Percentiles rank a stretch among this genome's conserved stretches.
These are phyloP conservation scores for Candida parachauliodes DNA, from an alignment of 805 yeast genomes.

Conservation along the genomic window DNA sequence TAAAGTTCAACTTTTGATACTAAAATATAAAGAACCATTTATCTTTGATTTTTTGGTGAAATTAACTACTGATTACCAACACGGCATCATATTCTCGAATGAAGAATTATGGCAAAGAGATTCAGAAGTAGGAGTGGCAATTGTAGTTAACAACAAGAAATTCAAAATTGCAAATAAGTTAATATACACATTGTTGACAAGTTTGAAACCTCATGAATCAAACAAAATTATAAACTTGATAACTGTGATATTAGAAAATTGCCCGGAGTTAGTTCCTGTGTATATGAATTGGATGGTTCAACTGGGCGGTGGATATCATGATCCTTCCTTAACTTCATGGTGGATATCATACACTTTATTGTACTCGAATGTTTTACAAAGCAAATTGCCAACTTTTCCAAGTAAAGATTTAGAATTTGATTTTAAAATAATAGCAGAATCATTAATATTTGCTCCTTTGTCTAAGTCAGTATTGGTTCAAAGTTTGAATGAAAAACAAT, in stretches of 20 bases:
- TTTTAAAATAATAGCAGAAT: constrained; percentile 43
- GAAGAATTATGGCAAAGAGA: constrained; percentile 47
- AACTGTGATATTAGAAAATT: constrained; percentile 43
- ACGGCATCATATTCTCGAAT: constrained; percentile 45
- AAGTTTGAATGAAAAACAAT: constrained; percentile 42
- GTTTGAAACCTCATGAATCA: constrained; percentile 81
- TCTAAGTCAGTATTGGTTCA: constrained; percentile 55
- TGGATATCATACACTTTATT: constrained; percentile 76
- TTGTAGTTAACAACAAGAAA: constrained; percentile 45
- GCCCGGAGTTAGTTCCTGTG: constrained; percentile 73
- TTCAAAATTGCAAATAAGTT: constrained; percentile 68
- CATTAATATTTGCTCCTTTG: constrained; percentile 62
- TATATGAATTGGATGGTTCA: constrained; percentile 54
- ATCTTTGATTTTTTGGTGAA: constrained; percentile 47
- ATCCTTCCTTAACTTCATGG: constrained; percentile 75
- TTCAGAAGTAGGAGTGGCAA: constrained; percentile 35
- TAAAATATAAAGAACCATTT: constrained; percentile 20
- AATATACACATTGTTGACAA: constrained; percentile 56
- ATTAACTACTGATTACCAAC: constrained; percentile 46
- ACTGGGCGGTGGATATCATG: constrained; percentile 66
- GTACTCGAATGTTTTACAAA: constrained; percentile 53
- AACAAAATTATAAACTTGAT: constrained; percentile 56
- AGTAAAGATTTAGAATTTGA: constrained; percentile 7
- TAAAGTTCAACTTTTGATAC: constrained; percentile 50
- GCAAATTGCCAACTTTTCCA: constrained; percentile 47